Base-by-base conservation (phyloP, 164 flowering plant genomes). In the Santalum album region DNA sequence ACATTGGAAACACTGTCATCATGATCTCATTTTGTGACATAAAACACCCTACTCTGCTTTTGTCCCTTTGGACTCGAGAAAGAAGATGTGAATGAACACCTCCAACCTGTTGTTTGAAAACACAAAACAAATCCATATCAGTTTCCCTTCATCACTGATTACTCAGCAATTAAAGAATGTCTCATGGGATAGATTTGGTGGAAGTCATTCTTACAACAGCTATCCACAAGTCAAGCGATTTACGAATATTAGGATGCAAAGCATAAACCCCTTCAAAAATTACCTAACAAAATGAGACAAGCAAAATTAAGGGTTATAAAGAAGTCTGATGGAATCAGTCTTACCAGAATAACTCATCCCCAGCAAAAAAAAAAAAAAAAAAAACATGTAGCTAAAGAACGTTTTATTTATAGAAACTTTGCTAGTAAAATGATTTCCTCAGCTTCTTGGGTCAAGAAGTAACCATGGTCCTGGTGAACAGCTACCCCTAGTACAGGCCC, bases 251-350 rank as follows among this genome's bases (percentile, higher is more conserved):
- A 42, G 97, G 97, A 78, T 87, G 99, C 78, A 94, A 64, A 64
- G 99, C 95, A 82, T 90, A 87, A 9, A 90, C 92, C 39, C 99
- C 97, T 81, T 94, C 99, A 72, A 94, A 87, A 60, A 94, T 88
- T 15, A 91, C 84, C 98, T 87, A 17, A 43, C 47, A 16, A 43
- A 4, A 43, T 4, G 21, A 20, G 21, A 43, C 5, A 43, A 4
- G 21, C 5, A 43, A 3, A 43, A 43, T 4, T 12, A 4, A 43
- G 21, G 21, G 5, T 43, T 43, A 16, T 43, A 43, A 12, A 19
- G 24, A 43, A 25, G 1, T 49, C 12, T 12, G 1, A 24, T 21
- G 19, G 10, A 20, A 46, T 18, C 10, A 10, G 12, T 39, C 15
- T 46, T 32, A 25, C 35, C 39, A 61, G 18, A 22, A 29, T 20